These are phyloP conservation scores for Ophioceras dolichostomum DNA, from an alignment of 2,329 filamentous ascomycete species.

Conservation along the genomic window DNA sequence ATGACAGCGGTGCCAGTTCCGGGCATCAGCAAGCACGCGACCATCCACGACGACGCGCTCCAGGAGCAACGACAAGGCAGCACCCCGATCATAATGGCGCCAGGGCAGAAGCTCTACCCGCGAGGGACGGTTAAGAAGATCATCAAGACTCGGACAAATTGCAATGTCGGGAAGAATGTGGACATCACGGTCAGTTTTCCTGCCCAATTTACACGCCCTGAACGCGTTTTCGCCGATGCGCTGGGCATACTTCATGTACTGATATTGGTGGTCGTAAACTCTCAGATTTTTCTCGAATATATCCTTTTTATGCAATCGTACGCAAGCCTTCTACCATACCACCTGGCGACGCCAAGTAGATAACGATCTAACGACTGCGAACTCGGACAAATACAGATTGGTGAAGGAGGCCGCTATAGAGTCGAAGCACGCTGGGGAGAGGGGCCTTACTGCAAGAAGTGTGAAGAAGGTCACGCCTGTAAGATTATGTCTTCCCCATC, in stretches of 20 bases:
- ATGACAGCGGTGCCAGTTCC: too few relatives aligned
- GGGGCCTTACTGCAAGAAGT: constrained; percentile 60
- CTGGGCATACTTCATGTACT: too few relatives aligned
- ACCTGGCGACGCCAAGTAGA: not conserved
- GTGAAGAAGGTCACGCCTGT: constrained; percentile 68
- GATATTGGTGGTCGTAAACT: too few relatives aligned
- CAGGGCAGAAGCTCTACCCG: constrained; percentile 66
- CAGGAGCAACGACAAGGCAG: not conserved
- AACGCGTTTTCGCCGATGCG: constrained; percentile 1
- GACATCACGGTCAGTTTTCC: constrained; percentile 61
- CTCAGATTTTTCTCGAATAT: constrained; percentile 73
- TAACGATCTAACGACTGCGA: too few relatives aligned
- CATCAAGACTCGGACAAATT: constrained; percentile 75
- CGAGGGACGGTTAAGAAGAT: constrained; percentile 79
- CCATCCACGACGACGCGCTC: not conserved
- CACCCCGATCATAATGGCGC: constrained; percentile 32
- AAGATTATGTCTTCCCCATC: too few relatives aligned
- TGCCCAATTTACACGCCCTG: too few relatives aligned
- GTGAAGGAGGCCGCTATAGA: constrained; percentile 71
- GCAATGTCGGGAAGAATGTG: constrained; percentile 70
- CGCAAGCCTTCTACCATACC: constrained; percentile 8
- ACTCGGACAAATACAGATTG: constrained; percentile 37
- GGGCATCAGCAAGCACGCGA: too few relatives aligned
- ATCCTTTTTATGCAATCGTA: constrained; percentile 65
- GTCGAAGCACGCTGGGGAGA: constrained; percentile 62